Evolutionary conservation across 768 basidiomycete species (phyloP).

Genomic region (Calocera viscosa): DNA sequence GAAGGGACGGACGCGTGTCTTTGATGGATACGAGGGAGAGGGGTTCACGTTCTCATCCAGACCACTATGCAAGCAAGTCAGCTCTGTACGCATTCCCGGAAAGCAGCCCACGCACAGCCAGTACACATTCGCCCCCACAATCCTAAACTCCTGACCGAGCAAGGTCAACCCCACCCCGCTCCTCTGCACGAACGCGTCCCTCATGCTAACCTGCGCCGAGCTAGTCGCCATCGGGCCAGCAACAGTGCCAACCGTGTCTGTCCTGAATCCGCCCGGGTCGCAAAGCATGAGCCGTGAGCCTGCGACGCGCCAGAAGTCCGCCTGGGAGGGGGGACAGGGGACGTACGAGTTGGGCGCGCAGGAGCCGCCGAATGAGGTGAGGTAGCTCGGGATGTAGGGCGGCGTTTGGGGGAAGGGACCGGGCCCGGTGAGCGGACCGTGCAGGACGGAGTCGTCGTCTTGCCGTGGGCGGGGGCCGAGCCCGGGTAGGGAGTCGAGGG

Average conservation of each 20-base stretch:
- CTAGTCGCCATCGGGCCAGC: slow-evolving; percentile 6
- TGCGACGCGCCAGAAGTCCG: background rate
- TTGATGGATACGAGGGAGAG: slow-evolving; percentile 20
- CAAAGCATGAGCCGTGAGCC: background rate
- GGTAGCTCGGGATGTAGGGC: background rate
- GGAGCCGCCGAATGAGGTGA: background rate
- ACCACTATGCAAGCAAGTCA: slow-evolving; percentile 12
- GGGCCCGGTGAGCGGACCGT: background rate
- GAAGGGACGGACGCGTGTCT: slow-evolving; percentile 15
- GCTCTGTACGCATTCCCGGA: background rate
- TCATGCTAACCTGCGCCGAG: slow-evolving; percentile 10
- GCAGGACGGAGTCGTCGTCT: background rate
- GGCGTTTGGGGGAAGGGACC: background rate
- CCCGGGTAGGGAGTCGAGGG: background rate
- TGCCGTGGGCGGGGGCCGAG: background rate
- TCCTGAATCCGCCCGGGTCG: background rate
- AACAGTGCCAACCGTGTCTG: background rate
- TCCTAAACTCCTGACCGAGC: slow-evolving; percentile 15
- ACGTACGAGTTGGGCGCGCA: background rate
- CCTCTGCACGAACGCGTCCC: slow-evolving; percentile 17
- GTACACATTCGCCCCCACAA: slow-evolving; percentile 24
- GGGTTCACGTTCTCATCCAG: slow-evolving; percentile 27
- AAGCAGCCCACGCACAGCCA: slow-evolving; percentile 18
- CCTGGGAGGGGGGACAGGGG: background rate
- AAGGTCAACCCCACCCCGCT: slow-evolving; percentile 13